Conservation (phyloP, 352 stramenopile genomes). For the Aphanomyces stellatus region DNA sequence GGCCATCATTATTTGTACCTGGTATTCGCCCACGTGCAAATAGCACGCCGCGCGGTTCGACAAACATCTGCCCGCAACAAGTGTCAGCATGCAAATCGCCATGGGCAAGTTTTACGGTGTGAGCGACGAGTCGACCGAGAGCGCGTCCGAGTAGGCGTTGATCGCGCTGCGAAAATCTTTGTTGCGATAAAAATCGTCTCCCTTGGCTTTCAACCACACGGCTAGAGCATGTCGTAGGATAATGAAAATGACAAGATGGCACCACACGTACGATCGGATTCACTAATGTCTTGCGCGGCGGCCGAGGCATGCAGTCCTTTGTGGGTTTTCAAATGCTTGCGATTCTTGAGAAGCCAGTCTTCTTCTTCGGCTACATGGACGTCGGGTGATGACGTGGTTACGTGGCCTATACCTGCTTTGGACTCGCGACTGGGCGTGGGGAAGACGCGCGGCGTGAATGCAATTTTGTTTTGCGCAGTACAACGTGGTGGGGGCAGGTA, state of each 20-base stretch:
- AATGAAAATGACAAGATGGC: slow-evolving; percentile 11
- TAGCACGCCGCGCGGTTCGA: slow-evolving; percentile 62
- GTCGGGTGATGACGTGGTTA: background rate
- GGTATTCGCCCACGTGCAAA: slow-evolving; percentile 47
- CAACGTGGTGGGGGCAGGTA: slow-evolving; percentile 40
- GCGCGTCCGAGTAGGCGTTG: slow-evolving; percentile 61
- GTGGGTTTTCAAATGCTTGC: slow-evolving; percentile 66
- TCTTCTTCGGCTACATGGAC: slow-evolving; percentile 41
- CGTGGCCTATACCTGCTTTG: slow-evolving; percentile 32
- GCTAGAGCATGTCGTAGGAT: slow-evolving; percentile 26
- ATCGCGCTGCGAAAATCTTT: slow-evolving; percentile 55
- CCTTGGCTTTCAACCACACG: slow-evolving; percentile 81
- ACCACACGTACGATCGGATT: slow-evolving; percentile 77
- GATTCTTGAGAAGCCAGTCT: slow-evolving; percentile 78
- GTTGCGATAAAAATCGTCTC: slow-evolving; percentile 70
- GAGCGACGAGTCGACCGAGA: slow-evolving; percentile 28
- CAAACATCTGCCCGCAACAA: slow-evolving; percentile 29
- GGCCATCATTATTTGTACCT: slow-evolving; percentile 21
- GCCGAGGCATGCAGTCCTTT: slow-evolving; percentile 38
- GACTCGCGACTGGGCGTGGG: slow-evolving; percentile 71
- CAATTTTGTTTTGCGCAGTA: slow-evolving; percentile 37
- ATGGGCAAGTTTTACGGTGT: slow-evolving; percentile 21
- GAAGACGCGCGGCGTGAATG: slow-evolving; percentile 72
- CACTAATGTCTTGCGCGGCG: slow-evolving; percentile 67
- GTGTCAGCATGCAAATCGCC: background rate